A percentile compares a stretch with the other conserved stretches of the same genome.
Conservation (phyloP, 805 yeast genomes). For the Candida stauntonica region DNA sequence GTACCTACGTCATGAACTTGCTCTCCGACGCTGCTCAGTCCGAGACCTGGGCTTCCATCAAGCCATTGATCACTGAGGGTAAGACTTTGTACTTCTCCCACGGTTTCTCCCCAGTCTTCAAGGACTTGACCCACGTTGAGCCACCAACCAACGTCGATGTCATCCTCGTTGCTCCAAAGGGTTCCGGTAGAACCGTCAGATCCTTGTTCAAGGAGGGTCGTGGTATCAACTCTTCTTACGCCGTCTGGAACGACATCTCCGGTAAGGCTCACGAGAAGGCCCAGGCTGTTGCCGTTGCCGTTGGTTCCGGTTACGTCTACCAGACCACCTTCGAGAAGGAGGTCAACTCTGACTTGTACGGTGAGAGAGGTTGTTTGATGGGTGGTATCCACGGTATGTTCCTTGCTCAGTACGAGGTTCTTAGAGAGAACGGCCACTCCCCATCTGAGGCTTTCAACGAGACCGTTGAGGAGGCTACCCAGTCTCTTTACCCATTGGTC, state of each 20-base stretch:
- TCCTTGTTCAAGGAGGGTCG: constrained; percentile 99
- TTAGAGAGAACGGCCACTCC: constrained; percentile 99
- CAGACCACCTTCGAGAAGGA: constrained; percentile 99
- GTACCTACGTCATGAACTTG: constrained; percentile 96
- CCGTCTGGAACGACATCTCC: constrained; percentile 98
- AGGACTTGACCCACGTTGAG: constrained; percentile 93
- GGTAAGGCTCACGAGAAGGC: constrained; percentile 99
- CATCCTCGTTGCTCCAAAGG: constrained; percentile 99
- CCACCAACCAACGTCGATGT: constrained; percentile 95
- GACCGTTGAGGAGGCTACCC: constrained; percentile 99
- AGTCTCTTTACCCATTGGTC: constrained; percentile 96
- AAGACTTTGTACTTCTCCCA: constrained; percentile 98
- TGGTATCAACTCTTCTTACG: constrained; percentile 99
- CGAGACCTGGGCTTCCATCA: constrained; percentile 87
- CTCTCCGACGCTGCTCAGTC: constrained; percentile 99
- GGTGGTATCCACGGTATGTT: constrained; percentile 99
- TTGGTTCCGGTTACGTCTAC: constrained; percentile 99
- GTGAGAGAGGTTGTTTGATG: constrained; percentile 99
- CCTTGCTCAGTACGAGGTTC: constrained; percentile 99
- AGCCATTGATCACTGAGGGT: constrained; percentile 92
- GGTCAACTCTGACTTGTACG: constrained; percentile 98
- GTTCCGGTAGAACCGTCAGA: constrained; percentile 99
- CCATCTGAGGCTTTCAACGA: constrained; percentile 99
- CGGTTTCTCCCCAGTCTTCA: constrained; percentile 99
- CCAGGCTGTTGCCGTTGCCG: constrained; percentile 96